Base-by-base conservation (phyloP, 441 rosid species). In the Aleurites moluccanus region DNA sequence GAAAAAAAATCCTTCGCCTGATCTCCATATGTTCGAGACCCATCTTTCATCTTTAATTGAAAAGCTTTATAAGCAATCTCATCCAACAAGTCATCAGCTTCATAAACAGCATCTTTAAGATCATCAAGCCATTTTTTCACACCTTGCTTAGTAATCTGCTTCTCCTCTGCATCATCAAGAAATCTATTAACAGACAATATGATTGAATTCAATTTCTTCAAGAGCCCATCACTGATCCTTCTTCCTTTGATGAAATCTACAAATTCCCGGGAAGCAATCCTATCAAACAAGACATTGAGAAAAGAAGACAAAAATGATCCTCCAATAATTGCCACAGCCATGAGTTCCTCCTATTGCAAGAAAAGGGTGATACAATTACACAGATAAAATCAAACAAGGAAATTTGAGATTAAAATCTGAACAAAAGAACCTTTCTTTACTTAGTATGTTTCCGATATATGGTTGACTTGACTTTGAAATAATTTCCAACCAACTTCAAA, bases 31-130 rank as follows among this genome's bases (percentile, higher is more conserved):
- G 38, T 20, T 15, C 25, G 44, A 23, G 27, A 27, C 16, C 56
- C 25, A 61, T 15, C 13, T 27, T 27, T 30, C 15, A 60, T 60
- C 44, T 72, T 28, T 10, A n/a, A 61, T 44, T 45, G 56, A 18
- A 64, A 52, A 64, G 70, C 35, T 35, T 64, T 6, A n/a, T 33
- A 49, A 38, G 49, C 45, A 52, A 73, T 64, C 67, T 73, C 70
- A 40, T 73, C 76, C 49, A 73, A 30, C 3, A 73, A 40, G 4
- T 73, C 76, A 63, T 73, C 70, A 23, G 76, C 76, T 27, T 73
- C 76, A 64, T 73, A 73, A 2, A 64, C n/a, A 50, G 70, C 76
- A 73, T 73, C 52, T 55, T 73, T 64, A 64, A 73, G 69, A 33
- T 64, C 42, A 50, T 63, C 76, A 21, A 73, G 53, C 76, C 76